Base-by-base conservation (phyloP, 495 filamentous ascomycete species). In the Aspergillus mulundensis region DNA sequence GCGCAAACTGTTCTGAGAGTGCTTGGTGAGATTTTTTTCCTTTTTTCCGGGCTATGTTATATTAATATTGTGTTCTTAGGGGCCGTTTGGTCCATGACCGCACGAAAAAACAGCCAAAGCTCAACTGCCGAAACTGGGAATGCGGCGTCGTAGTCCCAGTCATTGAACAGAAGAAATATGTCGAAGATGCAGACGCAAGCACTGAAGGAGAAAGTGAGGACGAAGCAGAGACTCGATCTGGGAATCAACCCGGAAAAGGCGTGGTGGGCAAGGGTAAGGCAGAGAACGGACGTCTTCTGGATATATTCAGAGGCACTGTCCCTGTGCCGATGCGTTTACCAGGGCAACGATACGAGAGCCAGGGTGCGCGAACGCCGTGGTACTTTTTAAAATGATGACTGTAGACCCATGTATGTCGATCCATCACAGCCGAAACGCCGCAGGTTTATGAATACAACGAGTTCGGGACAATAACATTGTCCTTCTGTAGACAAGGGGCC, bases 81-180 rank as follows among this genome's bases (percentile, higher is more conserved):
- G 91, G 91, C 1, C 86, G 84, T 24, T 71, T 95, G 2, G 78
- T 83, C 38, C 82, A 85, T 50, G 89, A 93, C 48, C 81, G 78
- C 32, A 65, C 57, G 1, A 87, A 79, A 0, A 85, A 85, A 46
- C 57, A 72, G 19, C 80, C 82, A 0, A 96, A 91, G 61, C 69
- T 97, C 18, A 94, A 84, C 54, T 90, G 87, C 65, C 84, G 88
- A 12, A 98, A 97, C 68, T 98, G 94, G 94, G 94, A 98, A 70
- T 97, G 91, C 60, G 94, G 94, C 3, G 91, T 98, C 0, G 23
- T 98, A 2, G 58, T 96, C 11, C 84, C 82, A 0, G 50, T 74
- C 7, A 65, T 61, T n/a, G 43, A 63, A 3, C 25, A 60, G 19
- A 50, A 23, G 12, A 36, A 55, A 0, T 11, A 39, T 20, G 8